Evolutionary conservation across 1,284 basidiomycete genomes (phyloP), one percentile per base, ranked within the genome.

Genomic region (Malassezia arunalokei): DNA sequence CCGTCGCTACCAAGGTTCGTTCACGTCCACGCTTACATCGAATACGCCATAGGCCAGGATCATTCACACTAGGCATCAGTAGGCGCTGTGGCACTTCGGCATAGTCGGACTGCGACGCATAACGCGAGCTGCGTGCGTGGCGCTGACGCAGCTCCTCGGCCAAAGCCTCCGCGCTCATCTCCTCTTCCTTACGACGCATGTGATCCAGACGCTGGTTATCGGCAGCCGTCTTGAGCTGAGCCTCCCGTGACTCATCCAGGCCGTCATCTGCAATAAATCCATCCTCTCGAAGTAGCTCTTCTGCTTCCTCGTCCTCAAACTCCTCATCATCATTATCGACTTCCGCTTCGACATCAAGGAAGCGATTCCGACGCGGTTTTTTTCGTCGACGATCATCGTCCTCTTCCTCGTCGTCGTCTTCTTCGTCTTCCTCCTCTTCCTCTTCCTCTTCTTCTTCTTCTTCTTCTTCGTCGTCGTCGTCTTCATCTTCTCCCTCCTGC

Each of bases 31-130:
- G 81, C 88, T 90, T 90, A 64, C 92, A 89, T 62, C 86, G 81
- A 48, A 98, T 83, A 75, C 91, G 89, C 89, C 90, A 99, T 62
- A 99, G 76, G 69, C 83, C 91, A 6, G 92, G 87, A 73, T 98
- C 92, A 56, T 94, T 85, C 6, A 95, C 89, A 12, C 85, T 87
- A 32, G 92, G 92, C 91, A 98, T 96, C 40, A 94, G 79, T 43
- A 95, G 76, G n/a, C 89, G 81, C 70, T 96, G 90, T 0, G 94
- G 92, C 31, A 96, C 83, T 43, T 71, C 65, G 33, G 65, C 63
- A 63, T 88, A 85, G 68, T 90, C 92, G 32, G 72, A 74, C 57
- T 71, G 70, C n/a, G 69, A 65, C 14, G 69, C 52, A 20, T 64
- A 57, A 51, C 73, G 60, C 27, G 61, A 54, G 80, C 78, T 51